Percentiles rank a stretch among this genome's conserved stretches.
Evolutionary conservation across 2,329 filamentous ascomycete genomes (phyloP).

Genomic region (Claviceps purpurea): DNA sequence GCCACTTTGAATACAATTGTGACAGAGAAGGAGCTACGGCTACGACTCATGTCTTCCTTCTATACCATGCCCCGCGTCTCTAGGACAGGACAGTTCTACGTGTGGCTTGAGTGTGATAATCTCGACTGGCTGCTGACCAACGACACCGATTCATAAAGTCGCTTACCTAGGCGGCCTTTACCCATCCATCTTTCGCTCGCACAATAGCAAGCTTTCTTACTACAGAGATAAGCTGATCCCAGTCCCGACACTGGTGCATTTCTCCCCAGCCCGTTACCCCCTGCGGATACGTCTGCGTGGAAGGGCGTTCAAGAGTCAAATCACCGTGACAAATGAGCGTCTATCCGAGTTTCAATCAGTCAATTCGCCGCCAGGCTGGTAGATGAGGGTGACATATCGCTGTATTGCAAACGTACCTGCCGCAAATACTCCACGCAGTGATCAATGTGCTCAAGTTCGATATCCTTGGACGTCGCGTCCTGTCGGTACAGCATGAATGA

Average conservation of each 20-base stretch:
- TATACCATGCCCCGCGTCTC: too few relatives aligned
- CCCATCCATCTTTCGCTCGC: neutral
- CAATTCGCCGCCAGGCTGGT: neutral
- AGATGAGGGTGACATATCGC: too few relatives aligned
- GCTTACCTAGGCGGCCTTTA: neutral
- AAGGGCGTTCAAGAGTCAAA: neutral
- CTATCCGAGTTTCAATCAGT: neutral
- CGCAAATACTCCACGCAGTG: neutral
- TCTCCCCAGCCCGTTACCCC: neutral
- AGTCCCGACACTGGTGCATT: neutral
- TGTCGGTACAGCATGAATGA: neutral
- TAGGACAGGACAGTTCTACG: too few relatives aligned
- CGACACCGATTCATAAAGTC: too few relatives aligned
- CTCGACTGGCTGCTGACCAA: neutral
- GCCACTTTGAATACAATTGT: too few relatives aligned
- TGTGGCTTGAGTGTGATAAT: too few relatives aligned
- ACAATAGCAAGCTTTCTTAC: neutral
- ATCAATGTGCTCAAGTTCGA: neutral
- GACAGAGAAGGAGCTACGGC: too few relatives aligned
- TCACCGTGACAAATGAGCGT: neutral
- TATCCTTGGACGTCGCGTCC: neutral
- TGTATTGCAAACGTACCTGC: neutral
- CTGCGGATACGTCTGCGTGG: neutral
- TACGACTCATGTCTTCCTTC: too few relatives aligned
- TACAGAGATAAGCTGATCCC: neutral